Percentiles rank a stretch among this genome's conserved stretches.
These are phyloP conservation scores for Allium cepa DNA, from an alignment of 106 monocot species.

Conservation along the genomic window DNA sequence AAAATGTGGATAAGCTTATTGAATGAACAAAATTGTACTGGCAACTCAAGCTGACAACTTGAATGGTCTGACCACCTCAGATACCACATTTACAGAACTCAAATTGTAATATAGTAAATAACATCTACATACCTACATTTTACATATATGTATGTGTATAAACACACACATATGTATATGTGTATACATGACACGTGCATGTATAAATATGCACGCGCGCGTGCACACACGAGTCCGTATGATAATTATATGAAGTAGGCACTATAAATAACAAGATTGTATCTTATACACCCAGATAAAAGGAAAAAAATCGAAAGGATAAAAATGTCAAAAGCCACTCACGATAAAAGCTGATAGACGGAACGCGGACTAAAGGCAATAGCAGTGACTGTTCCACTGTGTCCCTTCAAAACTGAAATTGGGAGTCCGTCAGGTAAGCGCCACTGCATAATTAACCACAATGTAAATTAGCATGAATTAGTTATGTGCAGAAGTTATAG, in stretches of 20 bases:
- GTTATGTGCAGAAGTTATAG: neutral
- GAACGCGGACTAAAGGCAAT: conserved; percentile 93
- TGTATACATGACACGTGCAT: too few relatives aligned
- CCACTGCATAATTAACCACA: conserved; percentile 58
- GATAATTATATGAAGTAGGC: neutral
- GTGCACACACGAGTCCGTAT: neutral
- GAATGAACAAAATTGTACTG: too few relatives aligned
- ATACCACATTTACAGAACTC: too few relatives aligned
- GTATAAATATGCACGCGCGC: neutral
- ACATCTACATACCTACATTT: too few relatives aligned
- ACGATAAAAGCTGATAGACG: conserved; percentile 92
- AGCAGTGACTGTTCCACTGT: conserved; percentile 90
- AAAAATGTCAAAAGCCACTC: conserved; percentile 21
- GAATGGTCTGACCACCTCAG: too few relatives aligned
- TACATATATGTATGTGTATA: too few relatives aligned
- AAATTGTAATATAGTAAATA: too few relatives aligned
- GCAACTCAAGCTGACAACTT: too few relatives aligned
- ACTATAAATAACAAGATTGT: neutral
- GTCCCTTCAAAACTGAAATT: conserved; percentile 90
- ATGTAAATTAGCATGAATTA: too few relatives aligned
- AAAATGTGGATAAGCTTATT: too few relatives aligned
- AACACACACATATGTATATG: too few relatives aligned
- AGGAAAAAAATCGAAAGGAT: neutral
- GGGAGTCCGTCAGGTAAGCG: conserved; percentile 91
- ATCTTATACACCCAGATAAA: neutral